phyloP scores from a whole-genome alignment of 208 protist species.

The Wallacemonas sp. region DNA sequence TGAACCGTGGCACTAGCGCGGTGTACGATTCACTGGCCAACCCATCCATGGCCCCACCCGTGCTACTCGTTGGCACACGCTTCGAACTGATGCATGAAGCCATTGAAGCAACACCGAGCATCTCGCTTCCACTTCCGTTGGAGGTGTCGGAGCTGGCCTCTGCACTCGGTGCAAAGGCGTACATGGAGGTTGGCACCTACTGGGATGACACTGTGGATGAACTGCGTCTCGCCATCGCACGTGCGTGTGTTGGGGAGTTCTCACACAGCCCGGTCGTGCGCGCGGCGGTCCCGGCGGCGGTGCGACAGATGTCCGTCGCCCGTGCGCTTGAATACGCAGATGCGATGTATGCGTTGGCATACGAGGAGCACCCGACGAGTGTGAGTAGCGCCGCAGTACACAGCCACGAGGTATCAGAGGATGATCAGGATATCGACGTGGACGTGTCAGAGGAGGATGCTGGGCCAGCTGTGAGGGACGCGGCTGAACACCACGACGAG shows the following conservation, averaged over 20 bases:
- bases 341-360: not conserved
- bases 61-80: constrained; percentile 39
- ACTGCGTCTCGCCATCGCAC: constrained; percentile 43
- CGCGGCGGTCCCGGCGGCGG: constrained; percentile 6
- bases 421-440: not conserved
- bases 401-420: not conserved
- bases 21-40: constrained; percentile 2
- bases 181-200: constrained; percentile 36
- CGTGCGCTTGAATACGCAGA: constrained; percentile 19
- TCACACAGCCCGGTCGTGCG: constrained; percentile 23
- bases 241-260: constrained; percentile 54
- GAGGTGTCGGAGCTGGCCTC: constrained; percentile 41
- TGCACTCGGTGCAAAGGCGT: constrained; percentile 39
- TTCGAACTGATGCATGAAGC: constrained; percentile 37
- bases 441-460: no score
- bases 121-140: constrained; percentile 19
- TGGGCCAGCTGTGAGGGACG: no score
- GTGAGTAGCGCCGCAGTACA: no score
- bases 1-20: not conserved
- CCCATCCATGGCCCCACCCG: constrained; percentile 12
- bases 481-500: not conserved
- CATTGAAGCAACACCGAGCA: constrained; percentile 33
- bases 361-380: no score
- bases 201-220: constrained; percentile 33
- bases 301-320: constrained; percentile 19